phyloP scores from a whole-genome alignment of 371 early-diverging fungal genomes.

The Actinomortierella ambigua region DNA sequence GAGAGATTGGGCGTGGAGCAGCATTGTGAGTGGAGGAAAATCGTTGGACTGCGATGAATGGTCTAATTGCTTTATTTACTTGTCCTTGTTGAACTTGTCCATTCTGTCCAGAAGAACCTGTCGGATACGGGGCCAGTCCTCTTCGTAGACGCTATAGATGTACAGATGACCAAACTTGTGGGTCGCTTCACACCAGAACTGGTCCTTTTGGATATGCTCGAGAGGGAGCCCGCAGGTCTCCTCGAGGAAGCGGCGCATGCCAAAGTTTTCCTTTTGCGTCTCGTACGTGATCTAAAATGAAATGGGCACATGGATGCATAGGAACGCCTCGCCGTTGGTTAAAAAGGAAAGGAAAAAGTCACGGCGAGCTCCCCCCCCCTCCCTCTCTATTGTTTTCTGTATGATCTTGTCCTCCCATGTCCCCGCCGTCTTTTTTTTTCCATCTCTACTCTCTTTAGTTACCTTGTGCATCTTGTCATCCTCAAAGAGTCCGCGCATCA shows the following conservation, averaged over 20 bases:
- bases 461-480: conserved; percentile 46
- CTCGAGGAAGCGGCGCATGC: conserved; percentile 43
- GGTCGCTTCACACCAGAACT: conserved; percentile 22
- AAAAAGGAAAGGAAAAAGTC: background rate
- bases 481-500: conserved; percentile 42
- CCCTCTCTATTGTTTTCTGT: background rate
- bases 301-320: background rate
- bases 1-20: too few relatives aligned
- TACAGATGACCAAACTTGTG: conserved; percentile 26
- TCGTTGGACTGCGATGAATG: background rate
- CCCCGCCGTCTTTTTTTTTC: background rate
- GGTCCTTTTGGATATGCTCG: conserved; percentile 25
- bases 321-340: background rate
- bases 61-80: background rate
- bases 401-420: background rate
- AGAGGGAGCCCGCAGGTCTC: conserved; percentile 22
- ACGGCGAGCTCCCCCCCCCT: background rate
- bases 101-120: conserved; percentile 18
- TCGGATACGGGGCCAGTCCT: conserved; percentile 41
- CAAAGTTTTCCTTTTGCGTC: conserved; percentile 27
- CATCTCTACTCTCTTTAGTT: background rate
- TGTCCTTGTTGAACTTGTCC: background rate
- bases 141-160: conserved; percentile 36
- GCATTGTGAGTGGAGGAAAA: background rate
- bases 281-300: conserved; percentile 28